These are phyloP conservation scores for Neoscytalidium dimidiatum DNA, from an alignment of 2,329 filamentous ascomycete species.

Conservation along the genomic window DNA sequence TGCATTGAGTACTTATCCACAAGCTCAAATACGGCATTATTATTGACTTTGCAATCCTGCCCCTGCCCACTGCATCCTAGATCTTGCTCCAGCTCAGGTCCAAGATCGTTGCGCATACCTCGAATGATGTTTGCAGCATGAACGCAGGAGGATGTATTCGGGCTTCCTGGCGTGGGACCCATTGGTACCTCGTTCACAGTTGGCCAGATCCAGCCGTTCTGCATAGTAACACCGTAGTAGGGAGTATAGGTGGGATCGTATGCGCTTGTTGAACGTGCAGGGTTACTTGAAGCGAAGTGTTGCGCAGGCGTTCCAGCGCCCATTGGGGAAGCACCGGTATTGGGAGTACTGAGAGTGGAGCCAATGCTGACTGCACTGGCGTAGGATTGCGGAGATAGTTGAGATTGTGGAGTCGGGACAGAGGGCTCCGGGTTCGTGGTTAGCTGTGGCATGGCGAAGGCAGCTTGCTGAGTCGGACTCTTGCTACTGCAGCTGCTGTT, in stretches of 20 bases:
- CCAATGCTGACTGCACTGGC: not conserved
- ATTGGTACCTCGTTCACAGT: constrained; percentile 18
- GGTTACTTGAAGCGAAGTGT: not conserved
- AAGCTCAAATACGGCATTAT: constrained; percentile 44
- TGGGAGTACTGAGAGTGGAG: not conserved
- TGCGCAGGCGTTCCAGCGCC: not conserved
- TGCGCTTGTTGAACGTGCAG: not conserved
- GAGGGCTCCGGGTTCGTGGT: not conserved
- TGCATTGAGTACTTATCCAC: constrained; percentile 45
- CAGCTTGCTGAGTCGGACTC: not conserved
- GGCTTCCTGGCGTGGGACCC: constrained; percentile 18
- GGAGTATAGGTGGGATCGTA: not conserved
- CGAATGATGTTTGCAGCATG: constrained; percentile 49
- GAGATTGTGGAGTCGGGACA: not conserved
- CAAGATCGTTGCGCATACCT: constrained; percentile 43
- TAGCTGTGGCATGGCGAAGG: not conserved
- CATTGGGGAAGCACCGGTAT: not conserved
- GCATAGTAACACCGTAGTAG: not conserved
- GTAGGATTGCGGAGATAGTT: not conserved
- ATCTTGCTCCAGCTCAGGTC: constrained; percentile 40
- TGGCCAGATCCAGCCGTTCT: not conserved
- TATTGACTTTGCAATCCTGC: constrained; percentile 47
- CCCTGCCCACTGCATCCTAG: constrained; percentile 41
- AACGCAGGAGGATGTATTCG: constrained; percentile 37
- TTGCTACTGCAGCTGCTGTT: not conserved